Conservation (phyloP, 805 yeast species). For the Wickerhamiella kurtzmanii region DNA sequence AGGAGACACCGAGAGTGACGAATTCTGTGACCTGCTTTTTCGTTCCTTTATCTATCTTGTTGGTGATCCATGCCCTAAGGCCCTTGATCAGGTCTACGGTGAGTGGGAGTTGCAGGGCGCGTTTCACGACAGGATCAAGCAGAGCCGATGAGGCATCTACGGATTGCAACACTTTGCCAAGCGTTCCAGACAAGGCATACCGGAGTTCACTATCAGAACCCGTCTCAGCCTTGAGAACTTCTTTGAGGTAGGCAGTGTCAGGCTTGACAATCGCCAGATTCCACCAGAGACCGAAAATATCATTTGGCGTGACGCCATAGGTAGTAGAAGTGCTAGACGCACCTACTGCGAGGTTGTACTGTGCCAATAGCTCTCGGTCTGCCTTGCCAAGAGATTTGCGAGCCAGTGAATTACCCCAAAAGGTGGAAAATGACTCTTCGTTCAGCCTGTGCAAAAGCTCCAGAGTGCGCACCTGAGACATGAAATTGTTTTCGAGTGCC, state of each 20-base stretch:
- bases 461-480: neutral
- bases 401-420: neutral
- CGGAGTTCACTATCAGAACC: neutral
- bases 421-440: neutral
- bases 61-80: neutral
- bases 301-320: neutral
- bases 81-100: neutral
- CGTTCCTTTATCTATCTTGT: neutral
- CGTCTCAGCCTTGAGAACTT: neutral
- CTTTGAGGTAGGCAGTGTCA: neutral
- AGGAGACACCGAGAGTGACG: slow-evolving; percentile 1
- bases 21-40: neutral
- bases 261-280: neutral
- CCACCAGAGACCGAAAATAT: neutral
- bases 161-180: neutral
- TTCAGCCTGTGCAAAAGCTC: neutral
- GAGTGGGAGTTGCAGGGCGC: neutral
- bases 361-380: neutral
- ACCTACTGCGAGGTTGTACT: neutral
- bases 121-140: neutral
- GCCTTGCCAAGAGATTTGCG: neutral
- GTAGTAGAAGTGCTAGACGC: too few relatives aligned
- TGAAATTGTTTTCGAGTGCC: neutral
- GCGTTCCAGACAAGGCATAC: neutral
- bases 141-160: neutral